Evolutionary conservation across 208 protist species (phyloP).

Genomic region (Acanthamoeba rhysodes): DNA sequence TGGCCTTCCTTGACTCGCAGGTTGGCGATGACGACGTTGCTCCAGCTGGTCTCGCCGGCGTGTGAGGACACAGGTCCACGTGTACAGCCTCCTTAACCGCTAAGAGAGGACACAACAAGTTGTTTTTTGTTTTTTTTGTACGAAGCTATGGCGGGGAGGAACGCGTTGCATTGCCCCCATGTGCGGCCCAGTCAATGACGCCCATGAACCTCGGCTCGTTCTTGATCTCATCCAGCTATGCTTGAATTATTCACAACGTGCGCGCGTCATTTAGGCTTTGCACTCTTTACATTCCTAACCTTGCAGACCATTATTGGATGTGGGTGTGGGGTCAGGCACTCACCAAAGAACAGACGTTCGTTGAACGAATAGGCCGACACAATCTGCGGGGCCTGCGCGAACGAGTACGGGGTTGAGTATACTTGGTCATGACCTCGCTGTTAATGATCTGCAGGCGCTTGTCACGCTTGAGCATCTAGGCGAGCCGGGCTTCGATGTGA

Average conservation of each 20-base stretch:
- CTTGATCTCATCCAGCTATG: conserved; percentile 61
- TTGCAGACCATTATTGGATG: neutral
- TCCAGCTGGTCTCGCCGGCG: too few species aligned
- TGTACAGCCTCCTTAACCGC: too few species aligned
- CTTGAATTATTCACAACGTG: neutral
- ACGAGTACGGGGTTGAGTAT: conserved; percentile 29
- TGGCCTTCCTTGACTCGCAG: too few species aligned
- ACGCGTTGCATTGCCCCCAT: too few species aligned
- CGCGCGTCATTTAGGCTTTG: neutral
- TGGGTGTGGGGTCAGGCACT: neutral
- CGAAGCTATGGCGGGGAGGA: too few species aligned
- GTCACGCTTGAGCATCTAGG: conserved; percentile 64
- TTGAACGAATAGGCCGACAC: conserved; percentile 21
- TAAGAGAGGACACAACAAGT: too few species aligned
- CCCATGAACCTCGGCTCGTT: conserved; percentile 69
- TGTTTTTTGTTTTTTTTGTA: too few species aligned
- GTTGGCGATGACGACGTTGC: too few species aligned
- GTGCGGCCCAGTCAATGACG: conserved; percentile 74
- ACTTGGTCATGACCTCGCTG: conserved; percentile 84
- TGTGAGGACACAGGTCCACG: too few species aligned
- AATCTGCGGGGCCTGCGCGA: neutral
- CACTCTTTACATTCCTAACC: too few species aligned
- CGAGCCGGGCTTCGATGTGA: conserved; percentile 80
- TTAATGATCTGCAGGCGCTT: conserved; percentile 75
- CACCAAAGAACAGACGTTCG: conserved; percentile 9